Conservation (phyloP, 2,329 filamentous ascomycete genomes). For the Thielaviopsis punctulata region DNA sequence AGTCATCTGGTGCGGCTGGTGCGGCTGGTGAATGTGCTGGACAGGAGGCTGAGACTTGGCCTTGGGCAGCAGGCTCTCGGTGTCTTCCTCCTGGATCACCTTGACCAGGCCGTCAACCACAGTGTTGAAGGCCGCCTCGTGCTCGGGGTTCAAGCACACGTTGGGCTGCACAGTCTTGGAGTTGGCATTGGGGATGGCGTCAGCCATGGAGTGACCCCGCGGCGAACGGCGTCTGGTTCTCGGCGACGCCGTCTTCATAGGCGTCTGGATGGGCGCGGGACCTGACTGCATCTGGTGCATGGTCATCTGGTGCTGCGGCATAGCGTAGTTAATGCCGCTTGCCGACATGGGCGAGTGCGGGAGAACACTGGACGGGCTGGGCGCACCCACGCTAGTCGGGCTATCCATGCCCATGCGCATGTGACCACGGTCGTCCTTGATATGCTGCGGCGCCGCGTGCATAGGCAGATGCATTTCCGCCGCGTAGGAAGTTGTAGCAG, state of each 20-base stretch:
- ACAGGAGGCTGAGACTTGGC: not conserved
- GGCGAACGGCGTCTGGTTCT: not conserved
- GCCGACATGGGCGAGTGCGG: constrained; percentile 17
- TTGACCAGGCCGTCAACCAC: constrained; percentile 80
- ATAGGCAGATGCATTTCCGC: not conserved
- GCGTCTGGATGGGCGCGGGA: not conserved
- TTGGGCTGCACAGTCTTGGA: constrained; percentile 28
- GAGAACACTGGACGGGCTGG: not conserved
- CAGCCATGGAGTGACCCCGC: constrained; percentile 14
- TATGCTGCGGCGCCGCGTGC: not conserved
- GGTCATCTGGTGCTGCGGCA: not conserved
- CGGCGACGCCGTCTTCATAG: too few relatives aligned
- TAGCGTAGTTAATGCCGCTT: constrained; percentile 16
- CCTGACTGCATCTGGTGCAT: not conserved
- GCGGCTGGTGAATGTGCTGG: not conserved
- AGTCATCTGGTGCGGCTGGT: constrained; percentile 1
- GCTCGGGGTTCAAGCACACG: constrained; percentile 27
- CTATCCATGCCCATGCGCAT: not conserved
- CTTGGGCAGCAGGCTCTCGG: constrained; percentile 17
- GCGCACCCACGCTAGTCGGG: not conserved
- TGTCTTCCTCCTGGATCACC: constrained; percentile 52
- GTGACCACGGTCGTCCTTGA: not conserved
- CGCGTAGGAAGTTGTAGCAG: constrained; percentile 13
- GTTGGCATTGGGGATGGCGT: constrained; percentile 9
- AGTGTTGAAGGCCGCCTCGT: constrained; percentile 54